Conservation (phyloP, 1,284 basidiomycete species). For the Ustilago hordei region DNA sequence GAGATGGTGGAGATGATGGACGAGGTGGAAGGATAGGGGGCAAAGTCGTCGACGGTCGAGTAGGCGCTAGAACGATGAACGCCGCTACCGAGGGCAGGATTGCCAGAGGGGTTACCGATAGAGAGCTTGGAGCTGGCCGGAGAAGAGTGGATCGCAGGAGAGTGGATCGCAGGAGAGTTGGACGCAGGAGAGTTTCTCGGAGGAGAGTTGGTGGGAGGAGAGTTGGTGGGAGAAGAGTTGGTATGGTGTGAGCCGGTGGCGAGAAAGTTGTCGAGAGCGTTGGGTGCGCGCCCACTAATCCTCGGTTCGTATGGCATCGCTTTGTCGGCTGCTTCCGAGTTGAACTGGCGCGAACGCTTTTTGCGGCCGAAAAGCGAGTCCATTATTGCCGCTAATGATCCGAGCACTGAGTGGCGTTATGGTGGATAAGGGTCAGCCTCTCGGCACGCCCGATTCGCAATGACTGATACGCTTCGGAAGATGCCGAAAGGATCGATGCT, state of each 20-base stretch:
- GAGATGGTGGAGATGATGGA: slow-evolving; percentile 46
- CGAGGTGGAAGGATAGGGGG: slow-evolving; percentile 24
- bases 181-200: too few species aligned
- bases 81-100: slow-evolving; percentile 42
- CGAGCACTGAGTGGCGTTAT: neutral
- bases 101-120: slow-evolving; percentile 47
- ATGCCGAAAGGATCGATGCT: slow-evolving; percentile 8
- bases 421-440: neutral
- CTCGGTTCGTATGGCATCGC: slow-evolving; percentile 57
- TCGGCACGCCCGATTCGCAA: neutral
- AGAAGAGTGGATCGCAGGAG: too few species aligned
- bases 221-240: slow-evolving; percentile 14
- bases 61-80: slow-evolving; percentile 45
- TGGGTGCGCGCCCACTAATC: slow-evolving; percentile 40
- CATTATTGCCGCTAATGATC: slow-evolving; percentile 23
- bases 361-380: slow-evolving; percentile 57
- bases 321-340: slow-evolving; percentile 53
- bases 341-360: slow-evolving; percentile 55
- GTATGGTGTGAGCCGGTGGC: slow-evolving; percentile 6
- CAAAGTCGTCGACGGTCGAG: slow-evolving; percentile 24
- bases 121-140: slow-evolving; percentile 29
- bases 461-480: neutral
- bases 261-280: slow-evolving; percentile 31
- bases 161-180: slow-evolving; percentile 15
- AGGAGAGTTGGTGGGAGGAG: slow-evolving; percentile 8